A percentile compares a stretch with the other conserved stretches of the same genome.
phyloP scores from a whole-genome alignment of 2,329 filamentous ascomycete species.

The Botrytis pseudocinerea region DNA sequence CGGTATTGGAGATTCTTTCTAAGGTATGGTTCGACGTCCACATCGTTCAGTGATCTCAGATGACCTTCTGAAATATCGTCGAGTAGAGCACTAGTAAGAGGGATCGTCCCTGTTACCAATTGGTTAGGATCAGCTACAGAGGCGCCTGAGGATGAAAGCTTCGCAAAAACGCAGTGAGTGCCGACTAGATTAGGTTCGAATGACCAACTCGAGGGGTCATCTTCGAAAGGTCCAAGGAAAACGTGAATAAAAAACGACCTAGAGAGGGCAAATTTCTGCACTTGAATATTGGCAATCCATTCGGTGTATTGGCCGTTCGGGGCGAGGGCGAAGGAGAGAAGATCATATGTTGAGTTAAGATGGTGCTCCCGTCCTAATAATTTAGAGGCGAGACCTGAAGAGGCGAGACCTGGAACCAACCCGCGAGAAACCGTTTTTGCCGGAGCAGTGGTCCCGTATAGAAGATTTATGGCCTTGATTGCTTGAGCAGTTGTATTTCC shows the following conservation, averaged over 20 bases:
- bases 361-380: conserved; percentile 3
- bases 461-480: conserved; percentile 57
- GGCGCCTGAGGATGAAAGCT: conserved; percentile 20
- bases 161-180: conserved; percentile 43
- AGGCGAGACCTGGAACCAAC: neutral
- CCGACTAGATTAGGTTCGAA: conserved; percentile 38
- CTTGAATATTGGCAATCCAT: conserved; percentile 68
- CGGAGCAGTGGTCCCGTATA: conserved; percentile 44
- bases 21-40: conserved; percentile 36
- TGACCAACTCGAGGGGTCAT: conserved; percentile 34
- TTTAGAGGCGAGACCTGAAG: neutral
- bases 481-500: conserved; percentile 62
- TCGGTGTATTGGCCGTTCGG: conserved; percentile 43
- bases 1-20: conserved; percentile 35
- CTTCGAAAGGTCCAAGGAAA: conserved; percentile 56
- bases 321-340: conserved; percentile 26
- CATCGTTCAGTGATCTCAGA: conserved; percentile 38
- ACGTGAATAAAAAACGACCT: conserved; percentile 66
- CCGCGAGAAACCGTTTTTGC: conserved; percentile 4
- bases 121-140: conserved; percentile 32
- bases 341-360: conserved; percentile 9
- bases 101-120: conserved; percentile 46
- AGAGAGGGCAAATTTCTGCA: conserved; percentile 59
- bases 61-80: conserved; percentile 36
- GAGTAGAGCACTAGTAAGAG: conserved; percentile 47